phyloP scores from a whole-genome alignment of 1,284 basidiomycete species.

The Ceratobasidium sp. region DNA sequence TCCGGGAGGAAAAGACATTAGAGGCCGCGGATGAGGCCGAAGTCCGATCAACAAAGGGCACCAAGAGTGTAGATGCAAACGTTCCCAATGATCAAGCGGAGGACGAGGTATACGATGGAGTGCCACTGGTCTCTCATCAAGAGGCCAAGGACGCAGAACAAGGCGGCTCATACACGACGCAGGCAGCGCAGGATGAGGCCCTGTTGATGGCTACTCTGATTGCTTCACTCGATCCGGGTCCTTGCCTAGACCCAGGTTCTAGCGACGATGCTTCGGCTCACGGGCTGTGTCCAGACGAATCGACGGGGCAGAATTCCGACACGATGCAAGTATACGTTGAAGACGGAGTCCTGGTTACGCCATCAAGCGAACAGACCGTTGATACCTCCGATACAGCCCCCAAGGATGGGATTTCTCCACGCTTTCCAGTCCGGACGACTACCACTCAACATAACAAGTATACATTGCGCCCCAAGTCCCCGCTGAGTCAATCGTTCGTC shows the following conservation, averaged over 20 bases:
- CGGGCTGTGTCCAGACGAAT: neutral
- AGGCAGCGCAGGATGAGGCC: neutral
- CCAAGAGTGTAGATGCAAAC: neutral
- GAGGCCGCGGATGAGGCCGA: neutral
- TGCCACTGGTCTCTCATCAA: neutral
- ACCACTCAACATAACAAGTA: constrained; percentile 9
- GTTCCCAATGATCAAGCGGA: neutral
- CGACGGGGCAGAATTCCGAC: neutral
- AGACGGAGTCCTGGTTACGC: constrained; percentile 13
- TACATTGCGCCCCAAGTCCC: constrained; percentile 6
- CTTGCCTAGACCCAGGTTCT: neutral
- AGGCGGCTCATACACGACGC: neutral
- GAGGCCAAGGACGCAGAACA: neutral
- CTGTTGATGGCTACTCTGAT: neutral
- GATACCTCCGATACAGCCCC: neutral
- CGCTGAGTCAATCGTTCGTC: constrained; percentile 12
- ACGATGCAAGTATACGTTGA: constrained; percentile 24
- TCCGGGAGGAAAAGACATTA: neutral
- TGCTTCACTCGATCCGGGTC: neutral
- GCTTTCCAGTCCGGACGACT: neutral
- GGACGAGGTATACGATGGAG: neutral
- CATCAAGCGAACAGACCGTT: neutral
- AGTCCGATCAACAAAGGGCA: neutral
- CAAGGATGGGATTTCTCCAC: neutral
- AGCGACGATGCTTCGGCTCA: too few species aligned